Percentiles rank a stretch among this genome's conserved stretches.
Conservation (phyloP, 768 basidiomycete genomes). For the Trametes cingulata region DNA sequence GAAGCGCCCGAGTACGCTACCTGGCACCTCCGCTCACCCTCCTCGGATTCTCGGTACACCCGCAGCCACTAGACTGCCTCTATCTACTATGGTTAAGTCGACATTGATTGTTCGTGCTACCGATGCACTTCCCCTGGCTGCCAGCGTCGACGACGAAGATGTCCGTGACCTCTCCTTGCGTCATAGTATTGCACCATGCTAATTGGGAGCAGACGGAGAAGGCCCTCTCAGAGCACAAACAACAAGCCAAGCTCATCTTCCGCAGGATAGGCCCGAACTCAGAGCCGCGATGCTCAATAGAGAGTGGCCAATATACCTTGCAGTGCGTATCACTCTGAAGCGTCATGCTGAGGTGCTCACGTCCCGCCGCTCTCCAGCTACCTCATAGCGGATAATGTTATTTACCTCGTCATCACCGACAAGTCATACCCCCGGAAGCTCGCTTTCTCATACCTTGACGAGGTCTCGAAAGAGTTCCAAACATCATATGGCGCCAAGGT, state of each 20-base stretch:
- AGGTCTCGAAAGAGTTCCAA: slow-evolving; percentile 94
- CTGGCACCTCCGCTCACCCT: neutral
- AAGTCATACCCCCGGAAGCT: slow-evolving; percentile 97
- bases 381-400: slow-evolving; percentile 90
- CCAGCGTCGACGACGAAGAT: slow-evolving; percentile 97
- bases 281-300: slow-evolving; percentile 95
- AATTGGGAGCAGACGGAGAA: slow-evolving; percentile 74
- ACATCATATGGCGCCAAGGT: slow-evolving; percentile 92
- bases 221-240: slow-evolving; percentile 94
- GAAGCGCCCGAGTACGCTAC: slow-evolving; percentile 2
- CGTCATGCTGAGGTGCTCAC: slow-evolving; percentile 10
- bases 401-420: slow-evolving; percentile 94
- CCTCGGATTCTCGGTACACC: neutral
- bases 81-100: slow-evolving; percentile 71
- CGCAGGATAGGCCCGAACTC: slow-evolving; percentile 91
- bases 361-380: slow-evolving; percentile 56
- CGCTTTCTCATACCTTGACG: slow-evolving; percentile 96
- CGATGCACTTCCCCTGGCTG: slow-evolving; percentile 88
- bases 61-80: too few species aligned
- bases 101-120: slow-evolving; percentile 84
- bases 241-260: slow-evolving; percentile 96
- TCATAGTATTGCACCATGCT: slow-evolving; percentile 9
- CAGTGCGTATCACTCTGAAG: slow-evolving; percentile 63
- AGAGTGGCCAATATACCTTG: slow-evolving; percentile 91
- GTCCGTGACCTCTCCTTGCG: slow-evolving; percentile 41